These are phyloP conservation scores for Hura crepitans DNA, from an alignment of 441 rosid genomes.

Conservation along the genomic window DNA sequence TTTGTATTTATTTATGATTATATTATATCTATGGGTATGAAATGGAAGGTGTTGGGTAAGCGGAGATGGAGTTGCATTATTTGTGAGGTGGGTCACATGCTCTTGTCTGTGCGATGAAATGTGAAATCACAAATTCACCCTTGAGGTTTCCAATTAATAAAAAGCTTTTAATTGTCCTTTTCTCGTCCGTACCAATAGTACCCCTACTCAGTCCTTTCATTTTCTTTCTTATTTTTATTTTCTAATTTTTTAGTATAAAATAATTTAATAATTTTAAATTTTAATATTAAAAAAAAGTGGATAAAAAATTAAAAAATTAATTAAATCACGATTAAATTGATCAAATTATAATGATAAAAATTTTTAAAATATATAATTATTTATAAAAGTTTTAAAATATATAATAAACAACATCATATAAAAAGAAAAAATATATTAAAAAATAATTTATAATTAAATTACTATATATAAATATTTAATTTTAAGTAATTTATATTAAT, in stretches of 20 bases:
- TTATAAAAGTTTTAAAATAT: too few species aligned
- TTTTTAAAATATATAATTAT: too few species aligned
- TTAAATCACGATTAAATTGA: too few species aligned
- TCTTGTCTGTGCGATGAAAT: slow-evolving; percentile 33
- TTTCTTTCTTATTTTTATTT: not conserved
- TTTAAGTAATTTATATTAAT: too few species aligned
- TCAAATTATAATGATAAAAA: too few species aligned
- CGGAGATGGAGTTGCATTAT: slow-evolving; percentile 39
- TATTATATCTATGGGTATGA: not conserved
- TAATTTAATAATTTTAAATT: not conserved
- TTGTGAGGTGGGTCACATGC: slow-evolving; percentile 57
- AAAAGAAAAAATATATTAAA: too few species aligned
- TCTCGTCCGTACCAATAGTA: slow-evolving; percentile 11
- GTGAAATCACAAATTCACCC: not conserved
- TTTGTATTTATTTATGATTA: not conserved
- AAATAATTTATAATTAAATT: too few species aligned
- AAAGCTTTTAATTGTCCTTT: slow-evolving; percentile 16
- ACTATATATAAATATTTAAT: too few species aligned
- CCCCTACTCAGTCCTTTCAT: slow-evolving; percentile 4
- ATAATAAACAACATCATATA: too few species aligned
- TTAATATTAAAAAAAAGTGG: too few species aligned
- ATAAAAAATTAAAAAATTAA: too few species aligned
- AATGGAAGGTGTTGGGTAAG: not conserved
- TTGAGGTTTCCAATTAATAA: not conserved
- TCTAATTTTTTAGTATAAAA: not conserved